Base-by-base conservation (phyloP, 768 basidiomycete genomes). In the Mycena vulgaris region DNA sequence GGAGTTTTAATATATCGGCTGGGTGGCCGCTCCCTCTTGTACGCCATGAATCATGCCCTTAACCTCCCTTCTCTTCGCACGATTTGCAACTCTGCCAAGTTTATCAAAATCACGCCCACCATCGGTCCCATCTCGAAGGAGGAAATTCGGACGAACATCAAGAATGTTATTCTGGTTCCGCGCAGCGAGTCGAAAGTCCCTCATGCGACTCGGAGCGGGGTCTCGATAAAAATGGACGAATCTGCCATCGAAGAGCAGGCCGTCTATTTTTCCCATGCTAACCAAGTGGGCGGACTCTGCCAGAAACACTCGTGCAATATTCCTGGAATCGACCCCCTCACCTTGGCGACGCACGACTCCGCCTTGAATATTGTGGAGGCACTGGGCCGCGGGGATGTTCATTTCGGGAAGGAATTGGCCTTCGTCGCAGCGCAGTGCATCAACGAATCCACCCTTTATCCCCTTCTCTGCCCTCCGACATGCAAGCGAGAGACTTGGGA, bases 251-350 rank as follows among this genome's bases (percentile, higher is more conserved):
- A 75, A 33, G 69, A 75, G 21, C 31, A 28, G 17, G 63, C 61
- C 0, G n/a, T 31, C 0, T 64, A 73, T 48, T 66, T 75, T 45
- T 30, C 40, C 11, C 45, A 60, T 0, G 40, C 10, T 4, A 68
- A 75, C 49, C 30, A 60, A 40, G 69, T 75, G 5, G 49, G 69
- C 0, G 69, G 74, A 3, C 49, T 75, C 1, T 75, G 73, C n/a
- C 60, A 61, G 47, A 53, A 66, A 30, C 74, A 75, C 49, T n/a
- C 69, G 28, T 3, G 21, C 25, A 3, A 9, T 17, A 33, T 67
- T 21, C 11, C 47, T n/a, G 47, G 47, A 7, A 27, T 7, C 25
- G 4, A 6, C 7, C 21, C 39, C 9, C 23, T 68, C 25, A 30
- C 16, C 6, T 37, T 74, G 1, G 5, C 17, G 0, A 53, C 56